Evolutionary conservation across 2,329 filamentous ascomycete species (phyloP).

Genomic region (Aureobasidium sp.): DNA sequence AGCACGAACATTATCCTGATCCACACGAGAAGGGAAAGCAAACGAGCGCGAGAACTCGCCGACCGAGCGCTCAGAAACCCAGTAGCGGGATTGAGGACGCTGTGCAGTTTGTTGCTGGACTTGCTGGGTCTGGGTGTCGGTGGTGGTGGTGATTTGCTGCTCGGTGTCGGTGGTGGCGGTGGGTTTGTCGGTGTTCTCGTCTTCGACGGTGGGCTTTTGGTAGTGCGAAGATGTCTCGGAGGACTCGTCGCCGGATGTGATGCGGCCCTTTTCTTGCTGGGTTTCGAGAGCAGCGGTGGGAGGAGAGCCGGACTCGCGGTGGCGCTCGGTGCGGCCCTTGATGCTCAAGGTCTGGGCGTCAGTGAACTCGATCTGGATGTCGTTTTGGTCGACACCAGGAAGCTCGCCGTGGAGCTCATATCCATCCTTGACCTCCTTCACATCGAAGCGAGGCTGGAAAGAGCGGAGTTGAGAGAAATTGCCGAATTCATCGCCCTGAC

Average conservation of each 20-base stretch:
- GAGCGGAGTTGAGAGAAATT: constrained; percentile 34
- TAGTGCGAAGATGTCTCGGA: constrained; percentile 28
- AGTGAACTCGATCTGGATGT: constrained; percentile 71
- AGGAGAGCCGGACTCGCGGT: constrained; percentile 50
- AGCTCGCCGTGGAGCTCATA: constrained; percentile 79
- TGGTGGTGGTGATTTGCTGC: constrained; percentile 13
- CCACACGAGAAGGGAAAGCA: constrained; percentile 50
- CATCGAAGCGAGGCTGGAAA: constrained; percentile 73
- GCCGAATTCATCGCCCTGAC: constrained; percentile 19
- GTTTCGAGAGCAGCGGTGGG: constrained; percentile 46
- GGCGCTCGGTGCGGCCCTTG: constrained; percentile 61
- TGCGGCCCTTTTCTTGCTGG: constrained; percentile 22
- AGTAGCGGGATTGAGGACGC: constrained; percentile 49
- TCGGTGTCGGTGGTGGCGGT: constrained; percentile 11
- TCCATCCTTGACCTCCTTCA: constrained; percentile 59
- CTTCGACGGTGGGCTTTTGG: constrained; percentile 60
- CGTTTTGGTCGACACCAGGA: constrained; percentile 65
- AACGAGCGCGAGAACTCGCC: constrained; percentile 56
- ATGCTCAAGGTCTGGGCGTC: constrained; percentile 67
- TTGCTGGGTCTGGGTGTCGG: constrained; percentile 13
- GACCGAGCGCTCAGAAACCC: constrained; percentile 55
- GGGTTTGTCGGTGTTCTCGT: constrained; percentile 30
- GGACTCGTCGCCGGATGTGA: constrained; percentile 17
- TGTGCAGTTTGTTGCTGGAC: constrained; percentile 15
- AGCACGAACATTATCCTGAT: constrained; percentile 56